Conservation (phyloP, 257 asterid genomes). For the Petrea volubilis region DNA sequence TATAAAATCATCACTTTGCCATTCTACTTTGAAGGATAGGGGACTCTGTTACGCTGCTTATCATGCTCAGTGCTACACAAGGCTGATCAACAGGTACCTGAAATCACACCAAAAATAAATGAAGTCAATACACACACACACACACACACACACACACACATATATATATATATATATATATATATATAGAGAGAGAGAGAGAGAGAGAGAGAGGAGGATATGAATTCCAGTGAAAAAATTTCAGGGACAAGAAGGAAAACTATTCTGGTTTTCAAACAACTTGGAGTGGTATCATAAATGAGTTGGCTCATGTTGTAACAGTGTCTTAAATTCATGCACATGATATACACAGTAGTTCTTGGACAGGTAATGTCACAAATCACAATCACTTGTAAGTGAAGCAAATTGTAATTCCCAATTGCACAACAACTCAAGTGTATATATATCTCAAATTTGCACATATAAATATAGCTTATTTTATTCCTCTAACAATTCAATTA, state of each 20-base stretch:
- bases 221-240: no score
- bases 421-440: background rate
- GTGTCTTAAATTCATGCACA: conserved; percentile 9
- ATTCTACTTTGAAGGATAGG: conserved; percentile 27
- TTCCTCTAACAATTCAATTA: no score
- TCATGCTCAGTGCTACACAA: conserved; percentile 45
- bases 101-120: conserved; percentile 18
- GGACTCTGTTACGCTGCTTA: conserved; percentile 37
- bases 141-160: background rate
- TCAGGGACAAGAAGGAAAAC: background rate
- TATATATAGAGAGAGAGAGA: background rate
- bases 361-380: conserved; percentile 1
- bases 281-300: background rate
- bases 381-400: background rate
- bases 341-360: background rate
- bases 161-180: background rate
- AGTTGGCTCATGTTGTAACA: background rate
- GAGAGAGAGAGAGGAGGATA: no score
- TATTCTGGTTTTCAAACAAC: background rate
- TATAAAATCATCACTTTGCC: background rate
- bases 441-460: background rate
- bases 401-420: background rate
- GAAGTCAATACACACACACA: background rate
- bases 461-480: background rate
- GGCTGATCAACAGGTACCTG: conserved; percentile 66